Conservation (phyloP, 805 yeast genomes). For the Pichia heedii region DNA sequence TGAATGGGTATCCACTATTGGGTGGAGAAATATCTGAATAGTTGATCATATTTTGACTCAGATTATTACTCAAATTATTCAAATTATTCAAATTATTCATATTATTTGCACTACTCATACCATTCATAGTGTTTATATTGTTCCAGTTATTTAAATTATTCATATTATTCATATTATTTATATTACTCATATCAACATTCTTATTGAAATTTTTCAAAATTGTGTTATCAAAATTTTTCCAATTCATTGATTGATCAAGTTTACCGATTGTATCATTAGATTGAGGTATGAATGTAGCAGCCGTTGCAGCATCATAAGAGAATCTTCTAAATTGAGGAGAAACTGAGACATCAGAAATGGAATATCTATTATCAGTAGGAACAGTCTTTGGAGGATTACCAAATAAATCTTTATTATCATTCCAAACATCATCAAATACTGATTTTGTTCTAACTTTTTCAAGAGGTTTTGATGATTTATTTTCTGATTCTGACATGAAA, state of each 20-base stretch:
- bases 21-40: background rate
- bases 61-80: background rate
- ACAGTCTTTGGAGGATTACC: background rate
- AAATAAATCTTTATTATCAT: background rate
- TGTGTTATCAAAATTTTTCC: background rate
- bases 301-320: constrained; percentile 18
- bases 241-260: background rate
- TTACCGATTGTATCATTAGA: background rate
- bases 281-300: constrained; percentile 8
- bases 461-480: too few relatives aligned
- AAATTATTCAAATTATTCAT: too few relatives aligned
- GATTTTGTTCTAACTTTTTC: background rate
- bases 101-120: background rate
- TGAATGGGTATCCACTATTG: background rate
- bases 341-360: background rate
- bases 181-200: too few relatives aligned
- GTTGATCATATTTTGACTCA: too few relatives aligned
- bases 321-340: constrained; percentile 18
- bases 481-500: background rate
- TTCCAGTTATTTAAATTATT: background rate
- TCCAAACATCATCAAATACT: constrained; percentile 1
- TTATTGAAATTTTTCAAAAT: background rate
- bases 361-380: background rate
- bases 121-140: background rate
- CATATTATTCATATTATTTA: background rate